These are phyloP conservation scores for Russula vinacea DNA, from an alignment of 768 basidiomycete species.

Conservation along the genomic window DNA sequence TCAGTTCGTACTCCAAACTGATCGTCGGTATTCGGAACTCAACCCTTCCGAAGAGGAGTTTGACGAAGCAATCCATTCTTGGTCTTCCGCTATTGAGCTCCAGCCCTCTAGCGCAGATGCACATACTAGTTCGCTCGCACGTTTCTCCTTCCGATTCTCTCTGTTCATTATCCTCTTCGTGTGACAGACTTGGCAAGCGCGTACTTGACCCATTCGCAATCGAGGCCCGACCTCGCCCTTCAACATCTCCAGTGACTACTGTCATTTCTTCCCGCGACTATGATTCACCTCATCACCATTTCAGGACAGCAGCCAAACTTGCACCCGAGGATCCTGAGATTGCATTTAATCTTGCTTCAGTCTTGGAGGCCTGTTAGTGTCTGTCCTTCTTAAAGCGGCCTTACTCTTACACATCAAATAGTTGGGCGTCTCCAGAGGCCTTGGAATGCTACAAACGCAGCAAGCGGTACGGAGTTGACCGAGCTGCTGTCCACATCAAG, in stretches of 20 bases:
- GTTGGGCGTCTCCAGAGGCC: slow-evolving; percentile 76
- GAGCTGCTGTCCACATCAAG: slow-evolving; percentile 77
- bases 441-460: slow-evolving; percentile 78
- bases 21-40: slow-evolving; percentile 8
- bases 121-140: slow-evolving; percentile 76
- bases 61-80: slow-evolving; percentile 78
- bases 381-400: background rate
- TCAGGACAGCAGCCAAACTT: slow-evolving; percentile 76
- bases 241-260: slow-evolving; percentile 69
- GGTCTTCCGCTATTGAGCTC: slow-evolving; percentile 79
- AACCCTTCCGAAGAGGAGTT: slow-evolving; percentile 63
- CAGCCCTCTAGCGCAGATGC: slow-evolving; percentile 84
- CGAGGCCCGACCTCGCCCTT: slow-evolving; percentile 81
- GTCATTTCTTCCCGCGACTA: slow-evolving; percentile 30
- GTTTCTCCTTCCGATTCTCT: slow-evolving; percentile 21
- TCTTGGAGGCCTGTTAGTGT: slow-evolving; percentile 78
- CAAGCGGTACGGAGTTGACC: slow-evolving; percentile 73
- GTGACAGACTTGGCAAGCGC: slow-evolving; percentile 78
- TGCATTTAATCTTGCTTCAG: slow-evolving; percentile 86
- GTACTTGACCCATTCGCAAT: slow-evolving; percentile 76
- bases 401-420: slow-evolving; percentile 35
- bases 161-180: slow-evolving; percentile 29
- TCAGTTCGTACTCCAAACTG: slow-evolving; percentile 52
- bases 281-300: slow-evolving; percentile 32
- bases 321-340: slow-evolving; percentile 89